Base-by-base conservation (phyloP, 306 rosid genomes). In the Acmispon strigosus region DNA sequence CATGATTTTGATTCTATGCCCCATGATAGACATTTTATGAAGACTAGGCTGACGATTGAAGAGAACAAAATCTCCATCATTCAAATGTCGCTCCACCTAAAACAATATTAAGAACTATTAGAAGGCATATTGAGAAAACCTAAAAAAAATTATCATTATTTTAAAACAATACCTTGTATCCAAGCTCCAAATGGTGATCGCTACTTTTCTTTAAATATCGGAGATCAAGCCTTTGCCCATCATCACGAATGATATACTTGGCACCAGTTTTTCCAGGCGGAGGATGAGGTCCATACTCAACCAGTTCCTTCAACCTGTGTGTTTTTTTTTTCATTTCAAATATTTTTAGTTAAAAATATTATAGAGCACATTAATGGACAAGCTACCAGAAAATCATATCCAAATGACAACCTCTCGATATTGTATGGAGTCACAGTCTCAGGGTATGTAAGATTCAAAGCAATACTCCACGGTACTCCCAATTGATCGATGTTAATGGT, bases 221-320 rank as follows among this genome's bases (percentile, higher is more conserved):
- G 67, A 94, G 99, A 83, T 94, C 99, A 52, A 94, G 99, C 87
- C 99, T 83, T 80, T 94, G 99, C 27, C 99, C 99, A 53, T 94
- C 97, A 85, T 94, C 97, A 54, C 99, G 87, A 80, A 94, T 94
- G 58, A 94, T 94, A 76, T 94, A 94, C 88, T 91, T 94, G 32
- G 99, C 99, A 83, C 99, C 99, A 66, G 99, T 94, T 91, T 94
- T 94, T 49, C 99, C 99, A 18, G 99, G 97, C 1, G 99, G 99
- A 61, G 99, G 99, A 82, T 94, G 99, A 16, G 99, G 97, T 20
- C 99, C 99, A 34, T 91, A 82, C 80, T 94, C 97, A 59, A 94
- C 99, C 55, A 94, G 97, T 84, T 91, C 97, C 89, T 94, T 94
- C 80, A 94, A 82, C 75, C 99, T 94, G 83, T 27, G 32, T 3